Evolutionary conservation across 805 yeast species (phyloP).

Genomic region (Pichia ethanolica): DNA sequence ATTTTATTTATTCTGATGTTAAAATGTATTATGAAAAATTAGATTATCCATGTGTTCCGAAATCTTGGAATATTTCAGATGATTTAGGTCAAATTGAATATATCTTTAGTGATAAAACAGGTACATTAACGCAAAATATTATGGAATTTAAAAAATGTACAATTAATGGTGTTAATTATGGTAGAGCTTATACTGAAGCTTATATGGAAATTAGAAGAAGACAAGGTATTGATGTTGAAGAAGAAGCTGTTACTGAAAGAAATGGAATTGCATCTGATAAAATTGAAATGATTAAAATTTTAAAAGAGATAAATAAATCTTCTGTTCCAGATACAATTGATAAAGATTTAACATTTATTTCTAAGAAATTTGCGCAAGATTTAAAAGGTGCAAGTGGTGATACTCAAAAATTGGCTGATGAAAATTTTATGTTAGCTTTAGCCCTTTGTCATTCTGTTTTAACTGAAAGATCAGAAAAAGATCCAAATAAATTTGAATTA

Average conservation of each 20-base stretch:
- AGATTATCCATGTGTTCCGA: conserved; percentile 79
- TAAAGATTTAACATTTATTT: conserved; percentile 57
- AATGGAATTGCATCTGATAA: conserved; percentile 51
- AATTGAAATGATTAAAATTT: conserved; percentile 45
- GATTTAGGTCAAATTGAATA: conserved; percentile 83
- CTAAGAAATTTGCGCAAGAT: conserved; percentile 60
- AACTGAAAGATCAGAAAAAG: conserved; percentile 55
- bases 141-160: conserved; percentile 84
- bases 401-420: conserved; percentile 49
- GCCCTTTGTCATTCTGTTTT: conserved; percentile 77
- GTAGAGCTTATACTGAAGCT: conserved; percentile 79
- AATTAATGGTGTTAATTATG: conserved; percentile 64
- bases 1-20: conserved; percentile 69
- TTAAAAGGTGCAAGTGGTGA: conserved; percentile 44
- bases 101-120: conserved; percentile 78
- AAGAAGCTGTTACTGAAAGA: conserved; percentile 31
- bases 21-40: conserved; percentile 59
- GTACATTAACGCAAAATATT: conserved; percentile 74
- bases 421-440: conserved; percentile 68
- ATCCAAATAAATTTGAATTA: conserved; percentile 47
- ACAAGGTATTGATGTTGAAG: conserved; percentile 67
- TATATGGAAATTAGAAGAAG: conserved; percentile 70
- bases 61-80: conserved; percentile 80
- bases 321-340: conserved; percentile 35
- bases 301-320: conserved; percentile 31